Conservation (phyloP, 345 rosid species). For the Lenwebbia sp. region DNA sequence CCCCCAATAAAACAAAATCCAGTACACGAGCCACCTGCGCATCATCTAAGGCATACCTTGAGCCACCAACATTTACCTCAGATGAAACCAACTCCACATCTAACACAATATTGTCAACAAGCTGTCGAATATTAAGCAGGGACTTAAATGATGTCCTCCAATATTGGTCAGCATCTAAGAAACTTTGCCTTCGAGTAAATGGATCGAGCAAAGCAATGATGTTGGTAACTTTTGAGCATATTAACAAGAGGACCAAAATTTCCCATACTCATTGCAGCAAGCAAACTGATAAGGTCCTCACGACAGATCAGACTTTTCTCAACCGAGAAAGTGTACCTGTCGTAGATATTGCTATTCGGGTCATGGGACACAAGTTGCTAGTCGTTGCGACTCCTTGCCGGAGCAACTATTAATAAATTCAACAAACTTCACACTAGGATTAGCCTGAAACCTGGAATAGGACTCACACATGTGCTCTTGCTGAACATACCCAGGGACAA, state of each 20-base stretch:
- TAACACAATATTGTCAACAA: slow-evolving; percentile 19
- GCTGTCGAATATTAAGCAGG: slow-evolving; percentile 23
- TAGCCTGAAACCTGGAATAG: slow-evolving; percentile 18
- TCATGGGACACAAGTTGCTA: slow-evolving; percentile 29
- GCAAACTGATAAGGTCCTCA: slow-evolving; percentile 24
- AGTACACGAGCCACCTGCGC: slow-evolving; percentile 23
- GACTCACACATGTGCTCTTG: slow-evolving; percentile 23
- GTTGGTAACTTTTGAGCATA: slow-evolving; percentile 27
- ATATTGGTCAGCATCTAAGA: slow-evolving; percentile 16
- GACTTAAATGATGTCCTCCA: slow-evolving; percentile 20
- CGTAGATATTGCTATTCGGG: slow-evolving; percentile 22
- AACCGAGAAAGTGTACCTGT: slow-evolving; percentile 25
- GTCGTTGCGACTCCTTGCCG: slow-evolving; percentile 8
- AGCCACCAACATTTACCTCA: slow-evolving; percentile 9
- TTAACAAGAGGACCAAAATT: slow-evolving; percentile 30
- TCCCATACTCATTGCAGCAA: slow-evolving; percentile 14
- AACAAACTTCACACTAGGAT: slow-evolving; percentile 17
- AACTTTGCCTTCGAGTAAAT: slow-evolving; percentile 11
- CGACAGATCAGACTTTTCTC: slow-evolving; percentile 24
- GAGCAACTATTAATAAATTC: no score
- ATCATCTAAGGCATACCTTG: slow-evolving; percentile 13
- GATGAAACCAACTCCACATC: slow-evolving; percentile 11
- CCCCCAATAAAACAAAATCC: background rate
- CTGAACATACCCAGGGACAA: slow-evolving; percentile 18
- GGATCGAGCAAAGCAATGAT: slow-evolving; percentile 29